phyloP scores from a whole-genome alignment of 768 basidiomycete species.

The Boletus rubescentipes region DNA sequence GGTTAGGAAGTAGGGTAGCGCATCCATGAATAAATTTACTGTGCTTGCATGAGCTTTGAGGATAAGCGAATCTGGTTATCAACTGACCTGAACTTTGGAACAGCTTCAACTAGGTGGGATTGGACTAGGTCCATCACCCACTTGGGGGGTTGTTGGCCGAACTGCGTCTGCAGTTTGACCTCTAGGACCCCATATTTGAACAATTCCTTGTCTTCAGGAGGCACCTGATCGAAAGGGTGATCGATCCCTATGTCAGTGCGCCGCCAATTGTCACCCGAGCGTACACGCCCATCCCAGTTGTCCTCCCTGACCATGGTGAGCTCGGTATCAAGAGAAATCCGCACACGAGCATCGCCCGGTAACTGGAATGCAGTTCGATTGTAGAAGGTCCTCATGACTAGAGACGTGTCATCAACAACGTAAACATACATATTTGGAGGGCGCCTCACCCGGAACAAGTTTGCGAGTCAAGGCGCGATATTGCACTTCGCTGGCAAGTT shows the following conservation, averaged over 20 bases:
- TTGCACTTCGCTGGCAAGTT: constrained; percentile 96
- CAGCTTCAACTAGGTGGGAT: constrained; percentile 93
- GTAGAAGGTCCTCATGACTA: constrained; percentile 97
- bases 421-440: background rate
- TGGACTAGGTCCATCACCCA: constrained; percentile 98
- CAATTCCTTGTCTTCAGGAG: constrained; percentile 78
- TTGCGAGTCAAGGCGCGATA: constrained; percentile 83
- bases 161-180: constrained; percentile 95
- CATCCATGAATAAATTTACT: constrained; percentile 98
- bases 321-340: constrained; percentile 97
- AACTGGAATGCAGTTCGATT: constrained; percentile 99
- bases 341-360: constrained; percentile 97
- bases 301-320: constrained; percentile 94
- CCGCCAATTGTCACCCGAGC: constrained; percentile 91
- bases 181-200: constrained; percentile 98
- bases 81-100: constrained; percentile 90
- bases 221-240: constrained; percentile 78
- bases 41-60: constrained; percentile 4
- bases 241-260: constrained; percentile 93
- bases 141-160: constrained; percentile 91
- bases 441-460: constrained; percentile 69
- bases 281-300: constrained; percentile 82
- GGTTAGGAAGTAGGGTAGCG: constrained; percentile 85
- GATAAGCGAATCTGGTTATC: background rate
- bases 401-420: background rate